A percentile compares a stretch with the other conserved stretches of the same genome.
Evolutionary conservation across 805 yeast genomes (phyloP).

Genomic region (Diddensiella caesifluorescens): DNA sequence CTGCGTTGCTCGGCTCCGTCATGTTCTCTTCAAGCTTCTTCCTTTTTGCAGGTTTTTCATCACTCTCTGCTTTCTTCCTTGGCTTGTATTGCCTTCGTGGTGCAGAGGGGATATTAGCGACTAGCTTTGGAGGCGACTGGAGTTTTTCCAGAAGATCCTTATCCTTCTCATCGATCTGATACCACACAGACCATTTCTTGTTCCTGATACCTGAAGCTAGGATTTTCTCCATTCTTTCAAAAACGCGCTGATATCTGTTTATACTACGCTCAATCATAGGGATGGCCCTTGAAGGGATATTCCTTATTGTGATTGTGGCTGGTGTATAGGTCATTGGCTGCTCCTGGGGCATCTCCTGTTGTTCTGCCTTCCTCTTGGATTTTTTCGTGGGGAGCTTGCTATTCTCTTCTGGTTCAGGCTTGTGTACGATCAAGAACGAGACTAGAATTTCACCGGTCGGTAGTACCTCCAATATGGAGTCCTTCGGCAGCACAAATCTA

Average conservation of each 20-base stretch:
- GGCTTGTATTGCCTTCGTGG: conserved; percentile 7
- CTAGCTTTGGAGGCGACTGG: conserved; percentile 19
- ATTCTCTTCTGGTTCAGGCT: conserved; percentile 28
- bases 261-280: conserved; percentile 66
- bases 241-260: conserved; percentile 50
- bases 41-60: conserved; percentile 1
- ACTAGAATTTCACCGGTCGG: conserved; percentile 33
- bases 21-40: no score
- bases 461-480: conserved; percentile 59
- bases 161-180: conserved; percentile 46
- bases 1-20: no score
- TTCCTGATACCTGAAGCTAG: conserved; percentile 56
- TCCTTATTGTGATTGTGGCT: conserved; percentile 57
- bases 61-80: conserved; percentile 3
- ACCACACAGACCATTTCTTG: conserved; percentile 69
- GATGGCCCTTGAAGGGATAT: conserved; percentile 60
- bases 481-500: conserved; percentile 69
- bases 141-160: conserved; percentile 26
- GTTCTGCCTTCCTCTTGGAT: conserved; percentile 2
- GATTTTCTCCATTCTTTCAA: conserved; percentile 54
- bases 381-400: conserved; percentile 29
- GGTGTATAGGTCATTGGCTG: conserved; percentile 41
- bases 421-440: conserved; percentile 32
- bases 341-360: background rate
- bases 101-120: conserved; percentile 10